Percentiles rank a stretch among this genome's conserved stretches.
phyloP scores from a whole-genome alignment of 805 yeast species.

The Zygotorulaspora sp. region DNA sequence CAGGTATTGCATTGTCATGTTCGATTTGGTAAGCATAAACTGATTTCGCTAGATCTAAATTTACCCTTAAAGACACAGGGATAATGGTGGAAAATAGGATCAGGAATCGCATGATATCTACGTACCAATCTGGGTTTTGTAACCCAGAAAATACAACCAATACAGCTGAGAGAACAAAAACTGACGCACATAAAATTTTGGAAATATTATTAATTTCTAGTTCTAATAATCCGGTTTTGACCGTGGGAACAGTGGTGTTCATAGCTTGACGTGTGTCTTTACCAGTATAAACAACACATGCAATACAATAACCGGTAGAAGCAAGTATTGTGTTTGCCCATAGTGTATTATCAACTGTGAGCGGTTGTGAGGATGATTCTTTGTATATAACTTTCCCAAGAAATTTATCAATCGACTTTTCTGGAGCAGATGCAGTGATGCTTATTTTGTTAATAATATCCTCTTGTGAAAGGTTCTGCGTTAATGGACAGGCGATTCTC shows the following conservation, averaged over 20 bases:
- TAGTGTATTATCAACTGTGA: constrained; percentile 83
- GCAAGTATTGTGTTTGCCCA: constrained; percentile 99
- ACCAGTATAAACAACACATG: constrained; percentile 87
- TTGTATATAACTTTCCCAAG: constrained; percentile 66
- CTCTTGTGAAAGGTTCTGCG: constrained; percentile 56
- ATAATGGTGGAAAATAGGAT: constrained; percentile 92
- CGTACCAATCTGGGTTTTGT: constrained; percentile 67
- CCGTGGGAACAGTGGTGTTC: constrained; percentile 85
- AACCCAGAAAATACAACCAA: constrained; percentile 82
- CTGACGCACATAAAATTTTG: constrained; percentile 82
- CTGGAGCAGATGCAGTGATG: constrained; percentile 75
- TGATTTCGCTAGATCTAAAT: constrained; percentile 89
- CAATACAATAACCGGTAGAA: constrained; percentile 78
- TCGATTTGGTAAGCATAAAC: constrained; percentile 95
- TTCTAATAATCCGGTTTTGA: constrained; percentile 85
- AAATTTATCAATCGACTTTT: constrained; percentile 77
- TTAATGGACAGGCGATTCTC: constrained; percentile 66
- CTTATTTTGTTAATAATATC: constrained; percentile 48
- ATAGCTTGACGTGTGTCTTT: constrained; percentile 88
- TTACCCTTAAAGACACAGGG: constrained; percentile 92
- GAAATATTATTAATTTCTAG: constrained; percentile 84
- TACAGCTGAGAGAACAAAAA: constrained; percentile 67
- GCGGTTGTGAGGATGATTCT: constrained; percentile 51
- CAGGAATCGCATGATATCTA: constrained; percentile 84
- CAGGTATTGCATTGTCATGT: constrained; percentile 74